Evolutionary conservation across 2,329 filamentous ascomycete species (phyloP).

Genomic region (Colletotrichum cereale): DNA sequence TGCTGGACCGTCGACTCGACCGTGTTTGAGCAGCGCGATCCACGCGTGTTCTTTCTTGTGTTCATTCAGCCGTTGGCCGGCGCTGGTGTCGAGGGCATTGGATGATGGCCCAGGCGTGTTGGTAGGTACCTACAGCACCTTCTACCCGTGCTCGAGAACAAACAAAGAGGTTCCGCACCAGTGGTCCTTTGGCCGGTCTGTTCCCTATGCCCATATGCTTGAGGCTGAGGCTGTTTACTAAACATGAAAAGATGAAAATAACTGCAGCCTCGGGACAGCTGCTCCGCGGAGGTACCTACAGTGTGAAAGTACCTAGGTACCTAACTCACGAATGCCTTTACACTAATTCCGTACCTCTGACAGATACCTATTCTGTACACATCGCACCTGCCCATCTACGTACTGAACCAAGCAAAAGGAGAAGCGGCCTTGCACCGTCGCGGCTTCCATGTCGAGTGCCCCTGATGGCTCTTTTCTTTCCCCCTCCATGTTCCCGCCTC

Average conservation of each 20-base stretch:
- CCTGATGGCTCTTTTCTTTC: not conserved
- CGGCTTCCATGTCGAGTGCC: not conserved
- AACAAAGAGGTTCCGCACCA: not conserved
- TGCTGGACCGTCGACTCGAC: slow-evolving; percentile 5
- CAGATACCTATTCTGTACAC: not conserved
- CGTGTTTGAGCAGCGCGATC: slow-evolving; percentile 13
- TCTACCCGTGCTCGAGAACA: not conserved
- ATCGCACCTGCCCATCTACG: not conserved
- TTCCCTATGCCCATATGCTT: not conserved
- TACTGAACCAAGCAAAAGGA: not conserved
- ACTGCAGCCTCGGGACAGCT: too few species aligned
- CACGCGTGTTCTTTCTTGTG: not conserved
- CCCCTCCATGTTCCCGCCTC: not conserved
- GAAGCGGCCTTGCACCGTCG: not conserved
- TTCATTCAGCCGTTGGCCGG: not conserved
- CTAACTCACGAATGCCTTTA: not conserved
- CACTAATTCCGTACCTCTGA: not conserved
- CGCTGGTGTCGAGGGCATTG: slow-evolving; percentile 4
- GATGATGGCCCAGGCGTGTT: slow-evolving; percentile 5
- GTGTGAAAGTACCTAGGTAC: not conserved
- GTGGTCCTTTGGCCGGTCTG: not conserved
- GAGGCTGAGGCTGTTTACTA: too few species aligned
- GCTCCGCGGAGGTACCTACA: too few species aligned
- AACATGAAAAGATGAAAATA: too few species aligned
- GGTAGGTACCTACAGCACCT: not conserved